Evolutionary conservation across 1,139 yeast species (phyloP).

Genomic region (Diutina scorzettiae): DNA sequence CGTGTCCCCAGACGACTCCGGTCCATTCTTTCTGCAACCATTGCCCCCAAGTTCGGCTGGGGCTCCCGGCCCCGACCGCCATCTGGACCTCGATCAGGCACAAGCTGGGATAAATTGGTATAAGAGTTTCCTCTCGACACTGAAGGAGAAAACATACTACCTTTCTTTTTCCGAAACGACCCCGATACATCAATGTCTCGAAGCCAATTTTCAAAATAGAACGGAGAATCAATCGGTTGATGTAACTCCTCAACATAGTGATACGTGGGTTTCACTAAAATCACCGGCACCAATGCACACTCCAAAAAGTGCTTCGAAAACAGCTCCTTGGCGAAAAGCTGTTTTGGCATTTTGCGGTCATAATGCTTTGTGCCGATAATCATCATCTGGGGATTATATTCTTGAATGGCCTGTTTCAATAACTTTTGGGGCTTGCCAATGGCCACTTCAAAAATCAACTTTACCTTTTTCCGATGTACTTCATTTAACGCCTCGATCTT

Average conservation of each 20-base stretch:
- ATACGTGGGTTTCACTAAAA: slow-evolving; percentile 50
- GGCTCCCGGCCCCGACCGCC: not conserved
- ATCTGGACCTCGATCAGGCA: not conserved
- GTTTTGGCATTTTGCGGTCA: slow-evolving; percentile 9
- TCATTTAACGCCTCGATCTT: slow-evolving; percentile 35
- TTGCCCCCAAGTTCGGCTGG: not conserved
- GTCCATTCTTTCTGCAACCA: not conserved
- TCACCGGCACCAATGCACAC: slow-evolving; percentile 57
- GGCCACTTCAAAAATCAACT: slow-evolving; percentile 47
- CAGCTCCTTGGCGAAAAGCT: slow-evolving; percentile 34
- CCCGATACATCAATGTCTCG: slow-evolving; percentile 10
- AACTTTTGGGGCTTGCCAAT: slow-evolving; percentile 50
- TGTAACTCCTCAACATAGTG: slow-evolving; percentile 19
- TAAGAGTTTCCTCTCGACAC: slow-evolving; percentile 2
- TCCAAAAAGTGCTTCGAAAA: slow-evolving; percentile 54
- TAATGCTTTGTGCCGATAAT: slow-evolving; percentile 45
- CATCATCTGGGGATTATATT: slow-evolving; percentile 54
- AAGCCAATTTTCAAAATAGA: slow-evolving; percentile 11
- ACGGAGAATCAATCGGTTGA: slow-evolving; percentile 9
- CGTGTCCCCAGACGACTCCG: not conserved
- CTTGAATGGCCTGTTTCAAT: slow-evolving; percentile 42
- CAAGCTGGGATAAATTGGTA: slow-evolving; percentile 1
- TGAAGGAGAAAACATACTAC: not conserved
- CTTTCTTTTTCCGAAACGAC: slow-evolving; percentile 9
- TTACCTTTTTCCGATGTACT: slow-evolving; percentile 33